Evolutionary conservation across 305 asterid genomes (phyloP).

Genomic region (Solanum hybrid): DNA sequence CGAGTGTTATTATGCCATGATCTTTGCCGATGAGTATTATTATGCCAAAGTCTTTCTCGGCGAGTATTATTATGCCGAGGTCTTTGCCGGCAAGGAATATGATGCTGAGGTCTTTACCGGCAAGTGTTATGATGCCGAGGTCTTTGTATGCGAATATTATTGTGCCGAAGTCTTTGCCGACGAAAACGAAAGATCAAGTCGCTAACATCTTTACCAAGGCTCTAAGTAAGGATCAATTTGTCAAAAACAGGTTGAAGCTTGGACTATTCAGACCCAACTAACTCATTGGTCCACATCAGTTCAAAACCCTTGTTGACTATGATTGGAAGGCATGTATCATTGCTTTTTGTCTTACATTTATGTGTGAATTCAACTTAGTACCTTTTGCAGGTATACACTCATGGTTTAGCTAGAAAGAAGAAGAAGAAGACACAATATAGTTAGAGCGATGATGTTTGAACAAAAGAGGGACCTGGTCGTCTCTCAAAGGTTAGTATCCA

Average conservation of each 20-base stretch:
- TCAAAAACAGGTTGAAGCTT: not conserved
- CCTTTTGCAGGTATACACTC: no score
- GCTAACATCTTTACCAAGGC: not conserved
- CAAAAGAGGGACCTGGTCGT: not conserved
- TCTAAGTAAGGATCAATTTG: not conserved
- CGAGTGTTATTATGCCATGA: no score
- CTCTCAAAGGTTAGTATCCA: not conserved
- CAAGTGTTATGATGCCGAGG: no score
- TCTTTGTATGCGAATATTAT: no score
- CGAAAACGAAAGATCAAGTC: not conserved
- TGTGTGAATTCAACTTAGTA: no score
- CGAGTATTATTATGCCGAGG: no score
- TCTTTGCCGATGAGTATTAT: no score
- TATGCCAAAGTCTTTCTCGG: no score
- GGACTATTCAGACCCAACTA: not conserved
- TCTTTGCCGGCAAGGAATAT: no score
- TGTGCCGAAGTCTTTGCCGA: no score
- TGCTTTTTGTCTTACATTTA: no score
- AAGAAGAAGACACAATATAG: not conserved
- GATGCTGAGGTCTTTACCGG: no score
- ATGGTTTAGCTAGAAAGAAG: not conserved
- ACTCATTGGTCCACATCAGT: not conserved
- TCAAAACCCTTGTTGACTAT: not conserved
- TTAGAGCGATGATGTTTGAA: not conserved
- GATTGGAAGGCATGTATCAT: not conserved